Evolutionary conservation across 2,329 filamentous ascomycete genomes (phyloP), one percentile per base, ranked within the genome.

Genomic region (Cytospora piceae): DNA sequence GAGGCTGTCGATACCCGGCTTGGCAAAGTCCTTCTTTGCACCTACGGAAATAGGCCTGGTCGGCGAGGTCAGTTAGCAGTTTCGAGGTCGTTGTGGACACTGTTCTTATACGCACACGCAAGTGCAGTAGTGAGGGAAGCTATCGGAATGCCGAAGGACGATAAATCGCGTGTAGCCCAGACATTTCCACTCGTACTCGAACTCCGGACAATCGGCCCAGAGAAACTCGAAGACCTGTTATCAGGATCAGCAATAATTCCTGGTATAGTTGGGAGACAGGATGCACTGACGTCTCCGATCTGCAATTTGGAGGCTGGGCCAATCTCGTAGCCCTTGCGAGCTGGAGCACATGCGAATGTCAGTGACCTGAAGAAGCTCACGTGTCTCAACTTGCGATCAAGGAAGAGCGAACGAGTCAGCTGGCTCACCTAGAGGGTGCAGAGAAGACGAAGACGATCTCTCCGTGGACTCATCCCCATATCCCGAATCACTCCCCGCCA

Each of bases 181-280:
- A 62, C 75, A 77, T 71, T 77, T 77, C 75, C 75, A 77, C 68
- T 77, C 75, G 74, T 75, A 77, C 54, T 76, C 73, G 46, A 76
- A 77, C 58, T 77, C 74, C 54, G 73, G 64, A 31, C 74, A 70
- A 56, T 77, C 75, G 51, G 75, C 75, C 75, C 75, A 77, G n/a
- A 77, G 74, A 63, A 77, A 77, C 61, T 77, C 75, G 65, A 77
- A 77, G 24, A 77, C 75, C 75, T 77, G 56, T 22, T 59, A 42
- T 17, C 11, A 3, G 42, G 53, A 37, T 54, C 37, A 31, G 14
- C 31, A 29, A 22, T 24, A 64, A 54, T 39, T 67, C 67, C 58
- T 15, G 69, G 61, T 53, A 61, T n/a, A 31, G 37, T n/a, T 62
- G 49, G 29, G 20, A 55, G 2, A 32, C 12, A 15, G 32, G 53